Evolutionary conservation across 2,329 filamentous ascomycete species (phyloP).

Genomic region (Didymella pinodella): DNA sequence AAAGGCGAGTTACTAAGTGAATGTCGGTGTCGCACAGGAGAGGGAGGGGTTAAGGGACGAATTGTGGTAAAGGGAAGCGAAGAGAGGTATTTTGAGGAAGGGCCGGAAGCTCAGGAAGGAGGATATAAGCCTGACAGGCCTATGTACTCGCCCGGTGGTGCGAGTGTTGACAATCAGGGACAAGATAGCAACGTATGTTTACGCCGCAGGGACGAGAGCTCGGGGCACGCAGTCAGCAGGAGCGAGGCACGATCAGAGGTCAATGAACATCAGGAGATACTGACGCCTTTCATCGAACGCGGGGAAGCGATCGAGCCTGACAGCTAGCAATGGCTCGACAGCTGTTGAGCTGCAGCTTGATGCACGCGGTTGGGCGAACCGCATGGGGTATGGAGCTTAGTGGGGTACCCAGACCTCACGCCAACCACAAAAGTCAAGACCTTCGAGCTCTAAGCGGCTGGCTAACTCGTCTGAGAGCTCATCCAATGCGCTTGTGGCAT

Average conservation of each 20-base stretch:
- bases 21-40: constrained; percentile 35
- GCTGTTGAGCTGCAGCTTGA: constrained; percentile 39
- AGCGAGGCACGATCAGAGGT: constrained; percentile 13
- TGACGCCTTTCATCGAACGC: constrained; percentile 21
- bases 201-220: constrained; percentile 16
- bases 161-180: constrained; percentile 17
- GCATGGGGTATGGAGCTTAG: constrained; percentile 29
- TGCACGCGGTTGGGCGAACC: constrained; percentile 29
- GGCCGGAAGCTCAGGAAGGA: constrained; percentile 11
- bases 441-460: constrained; percentile 14
- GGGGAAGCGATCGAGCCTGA: constrained; percentile 25
- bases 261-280: constrained; percentile 20
- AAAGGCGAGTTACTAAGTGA: constrained; percentile 36
- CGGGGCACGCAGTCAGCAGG: constrained; percentile 10
- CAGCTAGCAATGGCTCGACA: constrained; percentile 25
- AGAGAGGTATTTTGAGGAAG: constrained; percentile 16
- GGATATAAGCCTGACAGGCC: constrained; percentile 11
- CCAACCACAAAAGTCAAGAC: constrained; percentile 9
- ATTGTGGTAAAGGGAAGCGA: constrained; percentile 19
- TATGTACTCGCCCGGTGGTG: constrained; percentile 9
- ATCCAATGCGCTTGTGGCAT: constrained; percentile 32
- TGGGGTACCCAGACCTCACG: constrained; percentile 31
- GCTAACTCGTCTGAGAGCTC: constrained; percentile 21
- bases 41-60: constrained; percentile 39
- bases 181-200: constrained; percentile 17